Conservation (phyloP, 108 stramenopile genomes). For the Skeletonema costatum region DNA sequence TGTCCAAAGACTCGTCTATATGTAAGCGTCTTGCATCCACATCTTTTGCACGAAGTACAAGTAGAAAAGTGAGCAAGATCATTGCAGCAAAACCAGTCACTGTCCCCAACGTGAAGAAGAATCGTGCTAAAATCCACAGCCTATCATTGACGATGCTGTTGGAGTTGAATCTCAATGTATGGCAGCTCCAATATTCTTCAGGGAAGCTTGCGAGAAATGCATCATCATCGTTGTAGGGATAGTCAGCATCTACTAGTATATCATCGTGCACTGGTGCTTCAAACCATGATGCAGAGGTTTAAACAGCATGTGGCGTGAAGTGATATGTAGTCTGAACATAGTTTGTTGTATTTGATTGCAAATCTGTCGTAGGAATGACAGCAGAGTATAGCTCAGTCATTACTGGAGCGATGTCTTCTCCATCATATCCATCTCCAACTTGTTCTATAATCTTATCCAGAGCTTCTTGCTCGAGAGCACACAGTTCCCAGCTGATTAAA, state of each 20-base stretch:
- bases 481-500: constrained; percentile 29
- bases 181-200: constrained; percentile 24
- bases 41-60: constrained; percentile 3
- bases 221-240: constrained; percentile 34
- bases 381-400: background rate
- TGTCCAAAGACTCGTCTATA: background rate
- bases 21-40: background rate
- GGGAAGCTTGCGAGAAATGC: constrained; percentile 1
- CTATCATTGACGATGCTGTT: constrained; percentile 15
- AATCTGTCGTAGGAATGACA: background rate
- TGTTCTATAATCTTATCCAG: constrained; percentile 11
- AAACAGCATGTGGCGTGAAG: background rate
- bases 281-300: background rate
- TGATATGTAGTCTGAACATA: background rate
- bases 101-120: constrained; percentile 22
- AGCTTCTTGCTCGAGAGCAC: constrained; percentile 20
- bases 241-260: constrained; percentile 17
- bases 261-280: constrained; percentile 26
- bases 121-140: constrained; percentile 22
- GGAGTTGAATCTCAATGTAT: constrained; percentile 13
- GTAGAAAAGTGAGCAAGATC: constrained; percentile 7
- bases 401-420: background rate
- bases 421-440: background rate
- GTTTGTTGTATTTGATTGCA: background rate
- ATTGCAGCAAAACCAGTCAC: constrained; percentile 12